Conservation (phyloP, 768 basidiomycete species). For the Panellus pusillus region DNA sequence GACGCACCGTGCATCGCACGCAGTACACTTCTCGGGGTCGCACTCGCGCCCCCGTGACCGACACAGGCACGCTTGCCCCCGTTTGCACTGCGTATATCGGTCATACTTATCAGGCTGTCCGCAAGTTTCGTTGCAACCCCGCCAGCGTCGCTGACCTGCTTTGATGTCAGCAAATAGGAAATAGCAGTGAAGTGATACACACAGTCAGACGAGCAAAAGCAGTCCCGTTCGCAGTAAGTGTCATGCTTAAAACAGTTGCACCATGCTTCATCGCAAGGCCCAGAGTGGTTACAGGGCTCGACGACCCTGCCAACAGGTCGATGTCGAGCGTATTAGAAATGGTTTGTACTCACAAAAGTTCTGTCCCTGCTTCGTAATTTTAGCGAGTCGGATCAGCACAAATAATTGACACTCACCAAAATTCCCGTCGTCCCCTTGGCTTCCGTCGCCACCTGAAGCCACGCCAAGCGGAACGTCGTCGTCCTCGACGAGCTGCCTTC, state of each 20-base stretch:
- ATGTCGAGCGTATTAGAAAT: too few relatives aligned
- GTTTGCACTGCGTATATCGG: constrained; percentile 18
- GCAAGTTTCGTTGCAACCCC: too few relatives aligned
- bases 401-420: background rate
- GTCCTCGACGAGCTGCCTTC: too few relatives aligned
- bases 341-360: too few relatives aligned
- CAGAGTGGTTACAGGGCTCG: constrained; percentile 40
- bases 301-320: background rate
- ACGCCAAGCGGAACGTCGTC: too few relatives aligned
- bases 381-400: too few relatives aligned
- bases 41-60: constrained; percentile 51
- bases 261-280: constrained; percentile 39
- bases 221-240: constrained; percentile 47
- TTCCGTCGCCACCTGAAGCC: too few relatives aligned
- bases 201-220: constrained; percentile 48
- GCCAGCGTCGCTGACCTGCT: constrained; percentile 38
- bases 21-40: constrained; percentile 43
- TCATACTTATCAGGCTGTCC: constrained; percentile 9
- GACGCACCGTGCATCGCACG: constrained; percentile 39
- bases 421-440: too few relatives aligned
- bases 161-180: constrained; percentile 16
- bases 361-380: too few relatives aligned
- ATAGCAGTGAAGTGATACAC: constrained; percentile 13
- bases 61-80: constrained; percentile 38
- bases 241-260: constrained; percentile 42